Evolutionary conservation across 2,329 filamentous ascomycete genomes (phyloP).

Genomic region (Aspergillus glaucus): DNA sequence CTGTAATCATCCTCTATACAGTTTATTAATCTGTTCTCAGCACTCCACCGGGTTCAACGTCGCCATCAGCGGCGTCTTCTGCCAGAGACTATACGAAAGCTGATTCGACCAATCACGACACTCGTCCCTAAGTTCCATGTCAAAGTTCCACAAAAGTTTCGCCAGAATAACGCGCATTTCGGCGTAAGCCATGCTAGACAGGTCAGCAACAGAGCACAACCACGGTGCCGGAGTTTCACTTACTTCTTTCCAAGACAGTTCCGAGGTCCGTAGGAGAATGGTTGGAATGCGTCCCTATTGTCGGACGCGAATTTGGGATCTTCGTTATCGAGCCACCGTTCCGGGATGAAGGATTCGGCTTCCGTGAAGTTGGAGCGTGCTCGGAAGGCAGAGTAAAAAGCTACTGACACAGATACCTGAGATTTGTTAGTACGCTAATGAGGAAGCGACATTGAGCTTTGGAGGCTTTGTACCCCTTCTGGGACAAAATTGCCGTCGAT

Average conservation of each 20-base stretch:
- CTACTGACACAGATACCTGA: not conserved
- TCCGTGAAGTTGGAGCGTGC: constrained; percentile 6
- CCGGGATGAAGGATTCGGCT: constrained; percentile 7
- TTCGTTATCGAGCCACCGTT: constrained; percentile 5
- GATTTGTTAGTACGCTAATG: not conserved
- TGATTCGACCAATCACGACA: constrained; percentile 1
- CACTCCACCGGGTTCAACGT: not conserved
- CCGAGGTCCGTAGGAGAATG: constrained; percentile 6
- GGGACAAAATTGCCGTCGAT: constrained; percentile 34
- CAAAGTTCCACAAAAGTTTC: constrained; percentile 4
- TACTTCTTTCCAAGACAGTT: constrained; percentile 10
- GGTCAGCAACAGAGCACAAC: not conserved
- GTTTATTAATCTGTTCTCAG: not conserved
- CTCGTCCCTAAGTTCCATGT: not conserved
- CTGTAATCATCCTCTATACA: too few relatives aligned
- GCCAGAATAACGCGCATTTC: constrained; percentile 9
- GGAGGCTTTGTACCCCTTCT: constrained; percentile 12
- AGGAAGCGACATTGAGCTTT: not conserved
- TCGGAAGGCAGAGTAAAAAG: constrained; percentile 3
- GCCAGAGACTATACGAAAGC: constrained; percentile 1
- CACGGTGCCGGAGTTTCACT: too few relatives aligned
- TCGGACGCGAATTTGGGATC: constrained; percentile 1
- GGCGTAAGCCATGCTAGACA: constrained; percentile 4
- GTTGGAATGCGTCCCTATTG: constrained; percentile 4
- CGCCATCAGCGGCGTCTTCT: constrained; percentile 3